Evolutionary conservation across 2,329 filamentous ascomycete species (phyloP).

Genomic region (Pseudocercospora eumusae): DNA sequence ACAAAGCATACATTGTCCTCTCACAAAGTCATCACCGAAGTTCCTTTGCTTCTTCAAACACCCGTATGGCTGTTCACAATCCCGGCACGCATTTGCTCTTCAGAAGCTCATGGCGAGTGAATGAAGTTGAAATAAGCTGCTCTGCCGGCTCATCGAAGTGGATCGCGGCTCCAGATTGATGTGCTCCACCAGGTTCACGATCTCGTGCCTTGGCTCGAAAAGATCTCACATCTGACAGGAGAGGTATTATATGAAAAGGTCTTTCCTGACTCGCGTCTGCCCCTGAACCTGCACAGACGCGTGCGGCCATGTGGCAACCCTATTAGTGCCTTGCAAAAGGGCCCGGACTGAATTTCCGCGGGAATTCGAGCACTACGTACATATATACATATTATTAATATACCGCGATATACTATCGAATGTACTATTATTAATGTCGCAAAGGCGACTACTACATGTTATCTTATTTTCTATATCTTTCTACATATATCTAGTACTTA

Average conservation of each 20-base stretch:
- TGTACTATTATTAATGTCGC: no score
- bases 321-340: no score
- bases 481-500: no score
- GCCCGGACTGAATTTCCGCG: no score
- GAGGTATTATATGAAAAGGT: no score
- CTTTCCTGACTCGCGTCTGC: neutral
- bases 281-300: conserved; percentile 7
- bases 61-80: neutral
- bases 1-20: no score
- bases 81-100: neutral
- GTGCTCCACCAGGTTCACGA: neutral
- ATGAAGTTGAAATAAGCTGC: neutral
- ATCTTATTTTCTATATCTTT: no score
- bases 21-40: neutral
- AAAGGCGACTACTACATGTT: no score
- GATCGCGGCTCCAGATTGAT: conserved; percentile 2
- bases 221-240: neutral
- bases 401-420: no score
- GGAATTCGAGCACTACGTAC: no score
- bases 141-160: neutral
- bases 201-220: neutral
- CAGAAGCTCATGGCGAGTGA: neutral
- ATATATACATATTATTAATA: no score
- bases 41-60: neutral
- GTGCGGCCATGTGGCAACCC: neutral